A percentile compares a stretch with the other conserved stretches of the same genome.
These are phyloP conservation scores for Aspergillus sp. DNA, from an alignment of 2,329 filamentous ascomycete species.

Conservation along the genomic window DNA sequence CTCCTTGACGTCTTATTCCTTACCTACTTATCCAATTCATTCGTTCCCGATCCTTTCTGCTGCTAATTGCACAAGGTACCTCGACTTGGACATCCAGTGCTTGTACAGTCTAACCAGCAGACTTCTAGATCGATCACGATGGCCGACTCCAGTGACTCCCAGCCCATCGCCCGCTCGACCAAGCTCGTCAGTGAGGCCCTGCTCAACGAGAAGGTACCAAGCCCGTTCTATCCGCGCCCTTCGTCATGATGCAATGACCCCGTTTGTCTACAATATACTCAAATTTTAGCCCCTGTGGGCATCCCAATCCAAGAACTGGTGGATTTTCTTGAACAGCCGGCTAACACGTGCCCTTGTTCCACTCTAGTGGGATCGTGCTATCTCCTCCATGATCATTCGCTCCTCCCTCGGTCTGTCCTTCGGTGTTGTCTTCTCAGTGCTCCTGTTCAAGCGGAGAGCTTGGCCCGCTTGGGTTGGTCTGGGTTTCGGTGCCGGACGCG, in stretches of 20 bases:
- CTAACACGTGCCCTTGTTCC: constrained; percentile 18
- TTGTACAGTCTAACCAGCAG: constrained; percentile 16
- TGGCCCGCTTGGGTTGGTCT: constrained; percentile 96
- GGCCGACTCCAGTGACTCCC: constrained; percentile 57
- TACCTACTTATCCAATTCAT: constrained; percentile 24
- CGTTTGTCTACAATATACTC: neutral
- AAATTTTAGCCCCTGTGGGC: neutral
- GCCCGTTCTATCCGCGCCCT: neutral
- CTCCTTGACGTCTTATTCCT: constrained; percentile 15
- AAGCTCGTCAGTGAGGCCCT: constrained; percentile 94
- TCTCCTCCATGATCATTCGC: constrained; percentile 96
- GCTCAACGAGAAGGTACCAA: constrained; percentile 92
- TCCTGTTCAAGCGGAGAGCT: constrained; percentile 95
- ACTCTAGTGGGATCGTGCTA: constrained; percentile 90
- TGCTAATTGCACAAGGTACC: constrained; percentile 19
- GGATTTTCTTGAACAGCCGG: neutral
- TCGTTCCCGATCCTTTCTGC: constrained; percentile 18
- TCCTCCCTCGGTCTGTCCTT: constrained; percentile 94
- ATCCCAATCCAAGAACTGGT: neutral
- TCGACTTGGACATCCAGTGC: constrained; percentile 1
- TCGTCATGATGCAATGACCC: no score
- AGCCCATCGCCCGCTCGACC: constrained; percentile 65
- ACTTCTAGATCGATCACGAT: constrained; percentile 43
- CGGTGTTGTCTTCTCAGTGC: constrained; percentile 96
- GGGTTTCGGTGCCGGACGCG: constrained; percentile 92